Base-by-base conservation (phyloP, 1,284 basidiomycete genomes). In the Cutaneotrichosporon mucoides region DNA sequence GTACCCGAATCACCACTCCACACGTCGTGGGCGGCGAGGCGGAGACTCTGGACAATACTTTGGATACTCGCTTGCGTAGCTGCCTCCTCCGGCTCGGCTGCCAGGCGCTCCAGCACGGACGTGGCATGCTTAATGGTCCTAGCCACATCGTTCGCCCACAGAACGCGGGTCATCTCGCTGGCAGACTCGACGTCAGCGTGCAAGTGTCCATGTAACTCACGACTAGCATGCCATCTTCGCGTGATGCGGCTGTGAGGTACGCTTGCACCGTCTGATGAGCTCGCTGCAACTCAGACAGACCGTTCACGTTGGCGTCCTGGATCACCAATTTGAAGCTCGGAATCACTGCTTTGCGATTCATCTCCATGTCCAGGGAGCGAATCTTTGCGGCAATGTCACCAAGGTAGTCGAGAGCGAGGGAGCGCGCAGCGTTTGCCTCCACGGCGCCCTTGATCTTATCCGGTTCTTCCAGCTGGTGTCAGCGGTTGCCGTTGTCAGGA, bases 311-410 rank as follows among this genome's bases (percentile, higher is more conserved):
- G 10, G 81, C 68, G 10, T 78, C 79, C 0, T 83, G 76, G 34
- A 89, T 78, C 57, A 89, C 83, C 79, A 92, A 88, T 47, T 90
- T 88, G 33, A 92, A 71, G 2, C 88, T 81, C 60, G 82, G 81
- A 55, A 72, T 53, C 16, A 59, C 40, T 2, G 36, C 46, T 16
- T 55, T 57, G 10, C 46, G 48, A 5, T 47, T 53, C 64, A 69
- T 68, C 33, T 65, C 60, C 3, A 71, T 34, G 12, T 68, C 62
- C 12, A 72, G 85, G 0, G 83, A 80, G 33, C 90, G 84, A 43
- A 98, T 81, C 46, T 85, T 84, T 1, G 92, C 88, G n/a, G 89
- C 93, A 57, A 98, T 90, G n/a, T 88, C 82, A 6, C 94, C 94
- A 0, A 98, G 81, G 76, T 97, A 91, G 73, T 99, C 95, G 33